Evolutionary conservation across 345 rosid genomes (phyloP).

Genomic region (Microthlaspi erraticum): DNA sequence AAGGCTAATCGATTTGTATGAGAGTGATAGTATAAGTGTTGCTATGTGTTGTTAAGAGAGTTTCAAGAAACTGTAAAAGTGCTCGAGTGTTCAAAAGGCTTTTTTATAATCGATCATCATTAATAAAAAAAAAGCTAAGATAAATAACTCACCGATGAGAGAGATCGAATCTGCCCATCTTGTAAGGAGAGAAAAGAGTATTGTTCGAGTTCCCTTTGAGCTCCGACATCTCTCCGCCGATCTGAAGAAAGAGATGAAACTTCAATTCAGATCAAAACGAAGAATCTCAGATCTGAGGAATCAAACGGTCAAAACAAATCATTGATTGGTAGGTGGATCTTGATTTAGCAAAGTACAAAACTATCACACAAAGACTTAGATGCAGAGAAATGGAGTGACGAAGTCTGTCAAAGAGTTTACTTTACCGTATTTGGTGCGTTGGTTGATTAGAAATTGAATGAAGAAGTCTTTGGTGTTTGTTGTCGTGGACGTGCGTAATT

Average conservation of each 20-base stretch:
- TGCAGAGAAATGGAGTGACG: background rate
- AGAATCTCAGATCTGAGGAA: conserved; percentile 26
- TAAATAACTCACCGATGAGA: conserved; percentile 66
- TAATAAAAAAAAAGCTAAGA: background rate
- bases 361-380: background rate
- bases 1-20: too few relatives aligned
- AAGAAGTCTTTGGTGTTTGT: background rate
- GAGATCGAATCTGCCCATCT: conserved; percentile 77
- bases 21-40: too few relatives aligned
- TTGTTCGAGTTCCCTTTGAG: conserved; percentile 4
- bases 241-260: background rate
- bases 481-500: too few relatives aligned
- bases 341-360: background rate
- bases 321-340: conserved; percentile 21
- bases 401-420: conserved; percentile 23
- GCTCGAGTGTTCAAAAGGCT: too few relatives aligned
- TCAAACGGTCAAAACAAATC: conserved; percentile 22
- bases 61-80: too few relatives aligned
- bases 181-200: conserved; percentile 66
- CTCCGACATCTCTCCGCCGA: conserved; percentile 19
- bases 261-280: background rate
- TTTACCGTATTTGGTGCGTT: background rate
- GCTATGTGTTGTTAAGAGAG: too few relatives aligned
- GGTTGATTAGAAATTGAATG: background rate
- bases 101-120: too few relatives aligned